Evolutionary conservation across 2,329 filamentous ascomycete genomes (phyloP).

Genomic region (Fusarium cyanostomum): DNA sequence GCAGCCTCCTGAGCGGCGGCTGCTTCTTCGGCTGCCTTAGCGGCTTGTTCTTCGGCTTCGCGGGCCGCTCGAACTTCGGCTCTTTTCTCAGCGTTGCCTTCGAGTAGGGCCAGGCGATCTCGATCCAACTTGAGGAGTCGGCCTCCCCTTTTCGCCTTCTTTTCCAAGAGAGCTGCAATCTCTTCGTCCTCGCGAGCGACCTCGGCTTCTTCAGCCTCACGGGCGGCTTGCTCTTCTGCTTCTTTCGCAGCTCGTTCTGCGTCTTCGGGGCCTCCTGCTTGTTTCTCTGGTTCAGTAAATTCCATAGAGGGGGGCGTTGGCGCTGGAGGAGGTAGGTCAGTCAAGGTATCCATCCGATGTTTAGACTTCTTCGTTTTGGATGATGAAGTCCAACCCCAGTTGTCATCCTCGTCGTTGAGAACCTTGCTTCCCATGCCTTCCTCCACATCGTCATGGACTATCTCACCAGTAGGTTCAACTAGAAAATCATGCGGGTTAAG

Average conservation of each 20-base stretch:
- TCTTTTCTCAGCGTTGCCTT: conserved; percentile 38
- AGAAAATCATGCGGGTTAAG: conserved; percentile 60
- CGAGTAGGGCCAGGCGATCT: conserved; percentile 32
- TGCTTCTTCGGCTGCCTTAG: conserved; percentile 21
- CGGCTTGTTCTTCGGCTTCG: conserved; percentile 33
- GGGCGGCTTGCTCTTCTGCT: conserved; percentile 38
- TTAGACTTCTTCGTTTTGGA: conserved; percentile 58
- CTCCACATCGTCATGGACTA: conserved; percentile 56
- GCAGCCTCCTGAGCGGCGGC: conserved; percentile 39
- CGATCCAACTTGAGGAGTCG: conserved; percentile 35
- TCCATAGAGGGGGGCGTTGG: conserved; percentile 60
- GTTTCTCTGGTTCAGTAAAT: conserved; percentile 51
- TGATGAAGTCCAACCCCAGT: conserved; percentile 55
- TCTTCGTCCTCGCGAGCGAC: conserved; percentile 45
- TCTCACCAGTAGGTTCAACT: conserved; percentile 55
- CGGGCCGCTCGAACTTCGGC: conserved; percentile 43
- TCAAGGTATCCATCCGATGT: conserved; percentile 49
- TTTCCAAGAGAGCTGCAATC: conserved; percentile 52
- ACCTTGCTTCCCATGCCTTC: conserved; percentile 56
- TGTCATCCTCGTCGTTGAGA: conserved; percentile 54
- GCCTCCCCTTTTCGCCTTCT: conserved; percentile 46
- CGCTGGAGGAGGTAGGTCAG: conserved; percentile 57
- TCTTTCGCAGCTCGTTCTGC: conserved; percentile 34
- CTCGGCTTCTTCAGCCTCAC: conserved; percentile 38
- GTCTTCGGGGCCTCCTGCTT: conserved; percentile 46